Evolutionary conservation across 2,329 filamentous ascomycete genomes (phyloP), one percentile per base, ranked within the genome.

Genomic region (Beauveria scarabaeidicola): DNA sequence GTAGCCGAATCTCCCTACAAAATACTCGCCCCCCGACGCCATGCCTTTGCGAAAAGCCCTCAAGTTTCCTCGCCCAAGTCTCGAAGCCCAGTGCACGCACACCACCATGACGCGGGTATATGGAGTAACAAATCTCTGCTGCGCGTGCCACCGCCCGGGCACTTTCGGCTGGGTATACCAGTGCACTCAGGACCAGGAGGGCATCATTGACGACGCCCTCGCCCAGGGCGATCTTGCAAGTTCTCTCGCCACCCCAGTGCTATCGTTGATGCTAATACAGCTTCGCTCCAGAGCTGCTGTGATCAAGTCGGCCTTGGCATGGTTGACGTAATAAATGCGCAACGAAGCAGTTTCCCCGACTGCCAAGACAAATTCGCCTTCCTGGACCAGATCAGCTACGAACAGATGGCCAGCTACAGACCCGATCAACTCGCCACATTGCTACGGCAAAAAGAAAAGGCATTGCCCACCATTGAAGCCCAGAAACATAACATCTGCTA

Each of bases 111-210:
- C 83, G 10, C 83, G 87, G 29, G 70, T 90, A 48, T 89, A 85
- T 65, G 80, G 79, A 38, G 61, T 72, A 21, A 69, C 77, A 29
- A 70, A 76, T 51, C 67, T 70, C 19, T 94, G 90, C 72, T 72
- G 78, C 8, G 68, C 77, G 25, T 94, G 90, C 66, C 74, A 74
- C 43, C 73, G 74, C 44, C 70, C 71, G 1, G 81, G 86, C 0
- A 72, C 77, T 17, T 77, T 86, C 57, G 88, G 88, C 27, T 94
- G 87, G 82, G 73, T 94, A 23, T 94, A 90, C 70, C 77, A 81
- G 61, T 94, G 90, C 70, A 81, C 79, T 13, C 83, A 89, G 68
- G 88, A 91, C 65, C 75, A 74, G 11, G 77, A 82, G 32, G 72
- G 75, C 52, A 65, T 73, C 51, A 69, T 72, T 25, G 73, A 73